phyloP scores from a whole-genome alignment of 768 basidiomycete species.

The Dictyophora rubrovolvata region DNA sequence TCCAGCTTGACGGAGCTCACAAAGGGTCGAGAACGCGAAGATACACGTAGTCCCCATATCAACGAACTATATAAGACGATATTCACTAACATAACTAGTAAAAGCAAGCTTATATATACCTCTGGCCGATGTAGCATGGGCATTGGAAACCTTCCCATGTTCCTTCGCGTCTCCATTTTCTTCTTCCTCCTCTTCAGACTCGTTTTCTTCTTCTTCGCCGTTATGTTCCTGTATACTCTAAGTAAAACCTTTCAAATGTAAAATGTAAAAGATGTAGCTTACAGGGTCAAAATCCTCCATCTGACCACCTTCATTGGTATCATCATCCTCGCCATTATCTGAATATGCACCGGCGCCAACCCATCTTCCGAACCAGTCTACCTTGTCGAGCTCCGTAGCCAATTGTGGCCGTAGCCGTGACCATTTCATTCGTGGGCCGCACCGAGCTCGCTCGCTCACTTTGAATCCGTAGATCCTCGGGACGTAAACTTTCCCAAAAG shows the following conservation, averaged over 20 bases:
- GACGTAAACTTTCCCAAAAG: constrained; percentile 77
- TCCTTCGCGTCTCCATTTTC: constrained; percentile 12
- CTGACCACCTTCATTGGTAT: constrained; percentile 47
- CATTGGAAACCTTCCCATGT: background rate
- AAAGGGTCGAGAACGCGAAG: too few species aligned
- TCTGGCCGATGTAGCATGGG: constrained; percentile 1
- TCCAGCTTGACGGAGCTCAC: too few species aligned
- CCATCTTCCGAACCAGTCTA: constrained; percentile 90
- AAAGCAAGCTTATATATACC: constrained; percentile 12
- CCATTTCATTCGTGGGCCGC: constrained; percentile 97
- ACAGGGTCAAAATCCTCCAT: constrained; percentile 88
- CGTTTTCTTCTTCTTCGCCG: constrained; percentile 39
- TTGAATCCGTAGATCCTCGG: constrained; percentile 96
- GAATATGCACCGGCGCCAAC: constrained; percentile 56
- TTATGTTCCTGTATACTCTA: constrained; percentile 25
- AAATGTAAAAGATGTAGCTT: constrained; percentile 20
- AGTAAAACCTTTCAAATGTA: background rate
- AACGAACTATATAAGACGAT: constrained; percentile 20
- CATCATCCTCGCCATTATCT: constrained; percentile 56
- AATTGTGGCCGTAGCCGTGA: constrained; percentile 77
- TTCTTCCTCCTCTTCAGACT: constrained; percentile 43
- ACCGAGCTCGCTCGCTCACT: constrained; percentile 90
- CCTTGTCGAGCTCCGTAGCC: constrained; percentile 69
- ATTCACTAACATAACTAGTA: constrained; percentile 10
- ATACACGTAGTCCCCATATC: constrained; percentile 19